Evolutionary conservation across 2,329 filamentous ascomycete genomes (phyloP), one percentile per base, ranked within the genome.

Genomic region (Fusarium torulosum): DNA sequence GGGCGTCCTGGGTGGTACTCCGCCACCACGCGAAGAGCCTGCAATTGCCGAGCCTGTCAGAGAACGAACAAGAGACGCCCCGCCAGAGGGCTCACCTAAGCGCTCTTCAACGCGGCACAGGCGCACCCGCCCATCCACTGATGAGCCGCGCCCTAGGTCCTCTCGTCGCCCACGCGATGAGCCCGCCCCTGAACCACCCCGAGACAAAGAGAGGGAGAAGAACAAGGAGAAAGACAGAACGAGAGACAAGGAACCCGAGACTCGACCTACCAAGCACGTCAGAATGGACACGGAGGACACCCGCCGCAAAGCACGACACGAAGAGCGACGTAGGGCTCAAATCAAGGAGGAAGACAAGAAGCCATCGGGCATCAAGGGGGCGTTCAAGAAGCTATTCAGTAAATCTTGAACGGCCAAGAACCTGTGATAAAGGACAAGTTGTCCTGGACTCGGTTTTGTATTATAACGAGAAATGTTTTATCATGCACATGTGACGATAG

Each of bases 221-320:
- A 52, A 58, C 19, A 56, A 50, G 23, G 66, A 69, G 4, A 54
- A 56, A n/a, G 58, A 66, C 3, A 56, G 65, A 11, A 41, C 56
- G 17, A 51, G 53, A 37, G 59, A 68, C 5, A 23, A 41, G 38
- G 66, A 17, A 45, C 52, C 56, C 35, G 44, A 63, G 23, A 21
- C 68, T 13, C 62, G 59, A 23, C 64, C 67, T 42, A 60, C 71
- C 8, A 72, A 67, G 25, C 63, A 71, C 17, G 46, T 70, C 23
- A 75, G 69, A 53, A 74, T 75, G n/a, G 76, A 76, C 20, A 63
- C 76, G 3, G 78, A 79, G 60, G 73, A 79, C 63, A 74, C 67
- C 17, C 78, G 74, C 21, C 74, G 74, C 42, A 77, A 74, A 65
- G 79, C 76, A 40, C 76, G 78, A 47, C 73, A 75, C 21, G 63